A percentile compares a stretch with the other conserved stretches of the same genome.
Conservation (phyloP, 2,329 filamentous ascomycete genomes). For the Colletotrichum eleusines region DNA sequence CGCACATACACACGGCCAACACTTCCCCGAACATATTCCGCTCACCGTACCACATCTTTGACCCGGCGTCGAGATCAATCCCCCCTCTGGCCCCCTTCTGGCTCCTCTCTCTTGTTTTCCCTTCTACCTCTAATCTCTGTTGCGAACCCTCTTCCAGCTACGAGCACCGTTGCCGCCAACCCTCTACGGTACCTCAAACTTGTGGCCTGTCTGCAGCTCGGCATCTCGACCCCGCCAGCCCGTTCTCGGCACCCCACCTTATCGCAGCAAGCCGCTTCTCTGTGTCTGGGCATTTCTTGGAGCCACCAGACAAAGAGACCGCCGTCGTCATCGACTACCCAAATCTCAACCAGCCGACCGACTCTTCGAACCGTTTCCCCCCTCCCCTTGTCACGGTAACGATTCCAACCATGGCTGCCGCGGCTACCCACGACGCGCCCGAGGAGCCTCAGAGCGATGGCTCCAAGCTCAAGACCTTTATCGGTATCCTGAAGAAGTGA, state of each 20-base stretch:
- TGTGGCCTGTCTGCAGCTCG: conserved; percentile 9
- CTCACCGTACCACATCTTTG: conserved; percentile 9
- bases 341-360: background rate
- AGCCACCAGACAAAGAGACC: conserved; percentile 8
- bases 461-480: conserved; percentile 89
- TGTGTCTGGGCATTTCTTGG: conserved; percentile 29
- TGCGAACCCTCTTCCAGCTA: background rate
- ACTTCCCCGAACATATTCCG: conserved; percentile 1
- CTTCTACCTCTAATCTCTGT: background rate
- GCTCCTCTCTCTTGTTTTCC: background rate
- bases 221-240: conserved; percentile 34
- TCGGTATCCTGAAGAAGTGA: conserved; percentile 90
- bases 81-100: background rate
- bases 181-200: background rate
- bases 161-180: background rate
- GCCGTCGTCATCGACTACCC: conserved; percentile 37
- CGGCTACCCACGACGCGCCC: conserved; percentile 50
- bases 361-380: background rate
- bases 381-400: background rate
- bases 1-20: background rate
- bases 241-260: conserved; percentile 42
- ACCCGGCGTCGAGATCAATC: conserved; percentile 9
- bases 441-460: conserved; percentile 76
- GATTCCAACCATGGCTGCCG: conserved; percentile 53
- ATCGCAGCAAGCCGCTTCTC: conserved; percentile 38